Base-by-base conservation (phyloP, 768 basidiomycete genomes). In the Xanthoconium purpureum region DNA sequence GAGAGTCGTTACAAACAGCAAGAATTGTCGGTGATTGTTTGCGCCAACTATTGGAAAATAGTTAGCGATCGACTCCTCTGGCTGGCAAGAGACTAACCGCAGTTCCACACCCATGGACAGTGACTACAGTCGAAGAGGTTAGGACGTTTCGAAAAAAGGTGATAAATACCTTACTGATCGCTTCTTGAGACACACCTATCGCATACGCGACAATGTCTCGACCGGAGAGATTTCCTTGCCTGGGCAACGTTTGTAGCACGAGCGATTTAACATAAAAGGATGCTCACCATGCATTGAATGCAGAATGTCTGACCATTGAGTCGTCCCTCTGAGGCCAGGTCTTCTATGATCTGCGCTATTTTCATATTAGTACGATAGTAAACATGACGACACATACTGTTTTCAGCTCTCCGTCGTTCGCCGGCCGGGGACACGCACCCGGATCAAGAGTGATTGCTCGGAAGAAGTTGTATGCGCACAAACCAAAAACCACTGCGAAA, bases 81-180 rank as follows among this genome's bases (percentile, higher is more conserved):
- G n/a, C 14, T n/a, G 9, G 58, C 36, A 35, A 55, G 39, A 50
- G 33, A 72, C 88, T 29, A 68, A 93, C 92, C 85, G 70, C 96
- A 98, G 73, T 98, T 98, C 95, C 95, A 99, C 15, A 98, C 87
- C 97, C 97, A 99, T 2, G 96, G 97, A 63, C 97, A 98, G 65
- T 99, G 95, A 65, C 94, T 96, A 46, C 30, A 42, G 45, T 30
- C 45, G 13, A 30, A 18, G 2, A 47, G 35, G 29, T 67, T n/a
- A 61, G 50, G 47, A 38, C 13, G 15, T 9, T 50, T 32, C 3
- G 3, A 52, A 5, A 20, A 30, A 15, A 9, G 18, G 32, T 20
- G 33, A 55, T 10, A 18, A 20, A 30, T 17, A 14, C 77, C 91
- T 68, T 69, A 97, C 94, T 99, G 97, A 66, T 99, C 97, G 65